Percentiles rank a stretch among this genome's conserved stretches.
Evolutionary conservation across 345 rosid genomes (phyloP).

Genomic region (Turnera subulata): DNA sequence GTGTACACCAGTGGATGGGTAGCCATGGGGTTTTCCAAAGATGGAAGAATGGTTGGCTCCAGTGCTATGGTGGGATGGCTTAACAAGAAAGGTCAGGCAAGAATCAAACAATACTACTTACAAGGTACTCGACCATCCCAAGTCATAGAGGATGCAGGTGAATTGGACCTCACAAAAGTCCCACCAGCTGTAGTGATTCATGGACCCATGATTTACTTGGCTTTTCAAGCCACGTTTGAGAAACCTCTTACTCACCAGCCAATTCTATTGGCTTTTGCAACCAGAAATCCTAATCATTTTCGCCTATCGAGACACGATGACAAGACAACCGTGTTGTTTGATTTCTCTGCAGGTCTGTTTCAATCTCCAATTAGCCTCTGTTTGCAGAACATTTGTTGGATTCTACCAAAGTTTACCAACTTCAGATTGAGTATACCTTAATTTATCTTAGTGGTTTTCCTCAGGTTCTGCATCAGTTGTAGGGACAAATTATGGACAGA

Average conservation of each 20-base stretch:
- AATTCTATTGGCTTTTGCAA: slow-evolving; percentile 65
- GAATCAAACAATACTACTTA: slow-evolving; percentile 68
- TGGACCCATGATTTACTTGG: slow-evolving; percentile 71
- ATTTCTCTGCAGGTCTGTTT: slow-evolving; percentile 60
- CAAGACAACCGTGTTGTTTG: slow-evolving; percentile 57
- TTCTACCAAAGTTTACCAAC: too few species aligned
- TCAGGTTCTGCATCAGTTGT: slow-evolving; percentile 40
- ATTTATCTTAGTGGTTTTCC: background rate
- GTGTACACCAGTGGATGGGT: slow-evolving; percentile 92
- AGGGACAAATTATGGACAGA: slow-evolving; percentile 29
- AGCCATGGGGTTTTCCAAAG: slow-evolving; percentile 79
- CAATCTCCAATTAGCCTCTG: background rate
- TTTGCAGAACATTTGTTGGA: background rate
- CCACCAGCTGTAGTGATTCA: slow-evolving; percentile 71
- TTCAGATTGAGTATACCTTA: too few species aligned
- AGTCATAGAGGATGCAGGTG: slow-evolving; percentile 71
- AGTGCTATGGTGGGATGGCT: slow-evolving; percentile 94
- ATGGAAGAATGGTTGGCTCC: slow-evolving; percentile 89
- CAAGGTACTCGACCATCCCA: slow-evolving; percentile 55
- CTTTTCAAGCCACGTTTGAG: slow-evolving; percentile 67
- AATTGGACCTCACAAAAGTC: slow-evolving; percentile 55
- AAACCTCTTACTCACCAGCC: slow-evolving; percentile 51
- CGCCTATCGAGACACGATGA: slow-evolving; percentile 62
- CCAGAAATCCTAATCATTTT: slow-evolving; percentile 41
- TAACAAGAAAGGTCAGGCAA: slow-evolving; percentile 63